A percentile compares a stretch with the other conserved stretches of the same genome.
Conservation (phyloP, 1,284 basidiomycete species). For the Vanrija sp. region DNA sequence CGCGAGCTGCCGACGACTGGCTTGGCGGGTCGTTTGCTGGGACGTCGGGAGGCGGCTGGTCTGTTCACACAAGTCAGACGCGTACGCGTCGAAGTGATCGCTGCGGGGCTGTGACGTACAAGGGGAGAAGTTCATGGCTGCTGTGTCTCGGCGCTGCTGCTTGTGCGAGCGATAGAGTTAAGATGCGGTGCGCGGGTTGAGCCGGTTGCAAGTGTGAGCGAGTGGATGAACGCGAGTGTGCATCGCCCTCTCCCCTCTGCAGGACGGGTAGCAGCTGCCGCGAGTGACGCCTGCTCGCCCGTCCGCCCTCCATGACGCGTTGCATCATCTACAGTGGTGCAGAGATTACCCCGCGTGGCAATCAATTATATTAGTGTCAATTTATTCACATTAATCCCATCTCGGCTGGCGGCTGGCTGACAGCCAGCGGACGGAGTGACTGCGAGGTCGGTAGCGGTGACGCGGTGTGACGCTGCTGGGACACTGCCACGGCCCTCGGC, state of each 20-base stretch:
- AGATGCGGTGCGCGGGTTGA: background rate
- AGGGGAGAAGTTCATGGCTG: constrained; percentile 27
- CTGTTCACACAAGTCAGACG: constrained; percentile 17
- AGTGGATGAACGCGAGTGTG: too few species aligned
- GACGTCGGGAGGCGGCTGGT: constrained; percentile 48
- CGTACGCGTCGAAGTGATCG: background rate
- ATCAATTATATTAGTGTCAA: too few species aligned
- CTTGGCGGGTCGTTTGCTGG: constrained; percentile 33
- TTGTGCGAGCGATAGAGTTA: background rate
- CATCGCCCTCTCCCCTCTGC: too few species aligned
- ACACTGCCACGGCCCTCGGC: background rate
- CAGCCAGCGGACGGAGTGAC: too few species aligned
- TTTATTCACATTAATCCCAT: too few species aligned
- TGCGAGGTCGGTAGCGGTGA: background rate
- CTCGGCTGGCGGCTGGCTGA: background rate
- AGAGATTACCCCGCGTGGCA: too few species aligned
- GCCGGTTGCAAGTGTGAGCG: background rate
- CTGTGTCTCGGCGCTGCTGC: background rate
- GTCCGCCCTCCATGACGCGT: too few species aligned
- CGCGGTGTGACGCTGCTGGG: constrained; percentile 23
- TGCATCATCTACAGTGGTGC: too few species aligned
- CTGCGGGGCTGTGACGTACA: constrained; percentile 11
- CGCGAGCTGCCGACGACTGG: constrained; percentile 4
- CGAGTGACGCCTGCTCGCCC: too few species aligned
- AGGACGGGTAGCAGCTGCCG: too few species aligned